Conservation (phyloP, 129 eudicot species). For the Tanacetum coccineum region DNA sequence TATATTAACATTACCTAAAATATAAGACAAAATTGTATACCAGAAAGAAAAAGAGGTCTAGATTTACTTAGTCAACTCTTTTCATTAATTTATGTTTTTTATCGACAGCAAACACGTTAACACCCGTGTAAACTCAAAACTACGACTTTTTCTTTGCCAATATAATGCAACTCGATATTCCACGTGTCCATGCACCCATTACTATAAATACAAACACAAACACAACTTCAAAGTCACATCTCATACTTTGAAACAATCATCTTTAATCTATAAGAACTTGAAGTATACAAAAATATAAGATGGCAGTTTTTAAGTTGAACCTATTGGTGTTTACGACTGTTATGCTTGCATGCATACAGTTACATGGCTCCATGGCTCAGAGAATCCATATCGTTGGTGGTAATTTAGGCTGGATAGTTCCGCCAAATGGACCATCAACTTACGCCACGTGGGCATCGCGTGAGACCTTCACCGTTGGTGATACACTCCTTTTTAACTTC, state of each 20-base stretch:
- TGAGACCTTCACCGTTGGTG: constrained; percentile 51
- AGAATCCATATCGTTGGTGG: constrained; percentile 43
- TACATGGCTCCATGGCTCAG: constrained; percentile 38
- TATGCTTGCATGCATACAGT: constrained; percentile 22
- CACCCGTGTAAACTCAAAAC: background rate
- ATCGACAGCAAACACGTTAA: background rate
- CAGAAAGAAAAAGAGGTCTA: no score
- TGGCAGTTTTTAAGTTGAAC: background rate
- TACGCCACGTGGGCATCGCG: constrained; percentile 50
- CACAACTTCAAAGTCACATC: background rate
- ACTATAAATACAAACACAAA: constrained; percentile 2
- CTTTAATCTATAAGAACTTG: background rate
- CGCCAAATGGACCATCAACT: constrained; percentile 19
- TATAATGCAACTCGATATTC: background rate
- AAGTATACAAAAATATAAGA: background rate
- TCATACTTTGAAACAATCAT: background rate
- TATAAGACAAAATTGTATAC: no score
- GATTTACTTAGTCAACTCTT: background rate
- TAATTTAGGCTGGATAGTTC: constrained; percentile 27
- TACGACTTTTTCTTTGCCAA: background rate
- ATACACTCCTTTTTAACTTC: constrained; percentile 39
- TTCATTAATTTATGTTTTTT: background rate
- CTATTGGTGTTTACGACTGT: constrained; percentile 9
- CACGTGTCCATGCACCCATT: constrained; percentile 2
- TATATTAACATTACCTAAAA: background rate